A percentile compares a stretch with the other conserved stretches of the same genome.
phyloP scores from a whole-genome alignment of 2,329 filamentous ascomycete species.

The Mycocentrospora acerina region DNA sequence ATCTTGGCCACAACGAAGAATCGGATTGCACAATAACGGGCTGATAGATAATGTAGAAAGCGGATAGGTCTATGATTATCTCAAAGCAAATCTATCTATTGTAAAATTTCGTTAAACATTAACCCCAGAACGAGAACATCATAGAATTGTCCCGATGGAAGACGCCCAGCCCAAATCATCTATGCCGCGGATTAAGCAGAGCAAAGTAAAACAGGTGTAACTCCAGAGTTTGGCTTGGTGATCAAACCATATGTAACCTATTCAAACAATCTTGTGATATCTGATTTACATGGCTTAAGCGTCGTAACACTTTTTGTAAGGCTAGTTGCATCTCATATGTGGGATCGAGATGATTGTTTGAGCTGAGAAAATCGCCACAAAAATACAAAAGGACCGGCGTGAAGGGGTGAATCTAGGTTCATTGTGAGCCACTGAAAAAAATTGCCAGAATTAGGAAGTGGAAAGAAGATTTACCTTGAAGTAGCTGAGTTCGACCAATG shows the following conservation, averaged over 20 bases:
- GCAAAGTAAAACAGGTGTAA: no score
- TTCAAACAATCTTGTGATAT: slow-evolving; percentile 3
- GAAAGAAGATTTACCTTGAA: slow-evolving; percentile 1
- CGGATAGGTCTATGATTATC: no score
- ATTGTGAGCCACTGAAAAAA: background rate
- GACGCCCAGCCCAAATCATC: no score
- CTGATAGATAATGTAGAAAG: no score
- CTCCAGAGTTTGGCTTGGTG: no score
- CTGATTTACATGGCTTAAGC: slow-evolving; percentile 1
- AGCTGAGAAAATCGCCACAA: slow-evolving; percentile 1
- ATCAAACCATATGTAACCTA: slow-evolving; percentile 1
- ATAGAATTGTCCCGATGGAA: no score
- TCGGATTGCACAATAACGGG: no score
- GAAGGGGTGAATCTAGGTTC: slow-evolving; percentile 2
- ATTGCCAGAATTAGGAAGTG: background rate
- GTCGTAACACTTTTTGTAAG: slow-evolving; percentile 1
- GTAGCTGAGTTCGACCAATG: slow-evolving; percentile 3
- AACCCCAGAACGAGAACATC: no score
- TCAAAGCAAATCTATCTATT: no score
- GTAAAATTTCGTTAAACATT: no score
- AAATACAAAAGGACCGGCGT: slow-evolving; percentile 4
- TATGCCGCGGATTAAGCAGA: no score
- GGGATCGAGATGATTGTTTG: slow-evolving; percentile 1
- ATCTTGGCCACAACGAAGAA: no score
- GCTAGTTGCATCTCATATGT: slow-evolving; percentile 3